Evolutionary conservation across 1,284 basidiomycete genomes (phyloP).

Genomic region (Apiotrichum veenhuisii): DNA sequence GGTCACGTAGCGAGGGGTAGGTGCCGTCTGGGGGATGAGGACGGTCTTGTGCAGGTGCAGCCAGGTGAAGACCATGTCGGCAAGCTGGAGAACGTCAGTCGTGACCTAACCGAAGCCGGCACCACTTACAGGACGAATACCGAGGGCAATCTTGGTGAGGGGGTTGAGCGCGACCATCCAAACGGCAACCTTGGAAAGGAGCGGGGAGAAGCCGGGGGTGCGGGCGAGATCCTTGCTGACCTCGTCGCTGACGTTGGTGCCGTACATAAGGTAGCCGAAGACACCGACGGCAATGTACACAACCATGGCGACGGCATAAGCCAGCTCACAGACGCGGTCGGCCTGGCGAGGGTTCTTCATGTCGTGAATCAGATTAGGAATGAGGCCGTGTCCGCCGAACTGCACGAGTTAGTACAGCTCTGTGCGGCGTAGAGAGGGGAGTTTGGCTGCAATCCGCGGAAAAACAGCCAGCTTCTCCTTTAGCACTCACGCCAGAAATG

Average conservation of each 20-base stretch:
- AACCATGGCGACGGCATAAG: slow-evolving; percentile 65
- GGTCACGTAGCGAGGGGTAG: slow-evolving; percentile 31
- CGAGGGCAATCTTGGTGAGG: slow-evolving; percentile 77
- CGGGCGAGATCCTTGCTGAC: slow-evolving; percentile 76
- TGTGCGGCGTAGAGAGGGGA: too few species aligned
- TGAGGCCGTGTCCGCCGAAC: slow-evolving; percentile 47
- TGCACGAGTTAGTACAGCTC: too few species aligned
- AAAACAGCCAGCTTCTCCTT: not conserved
- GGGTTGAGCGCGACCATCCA: slow-evolving; percentile 65
- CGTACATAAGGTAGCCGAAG: slow-evolving; percentile 90
- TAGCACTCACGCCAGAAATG: slow-evolving; percentile 64
- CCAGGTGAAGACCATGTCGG: slow-evolving; percentile 37
- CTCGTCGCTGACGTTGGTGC: slow-evolving; percentile 75
- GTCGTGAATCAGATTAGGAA: slow-evolving; percentile 65
- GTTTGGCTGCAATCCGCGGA: too few species aligned
- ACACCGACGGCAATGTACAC: slow-evolving; percentile 77
- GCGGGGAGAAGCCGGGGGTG: slow-evolving; percentile 68
- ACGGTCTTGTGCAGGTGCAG: slow-evolving; percentile 39
- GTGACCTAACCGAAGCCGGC: not conserved
- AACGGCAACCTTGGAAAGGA: slow-evolving; percentile 69
- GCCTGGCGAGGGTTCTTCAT: slow-evolving; percentile 83
- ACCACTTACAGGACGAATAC: slow-evolving; percentile 67
- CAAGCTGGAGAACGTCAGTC: slow-evolving; percentile 26
- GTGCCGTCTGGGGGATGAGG: slow-evolving; percentile 31
- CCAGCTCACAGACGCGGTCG: slow-evolving; percentile 38